These are phyloP conservation scores for Globisporangium spiculum DNA, from an alignment of 352 stramenopile species.

Conservation along the genomic window DNA sequence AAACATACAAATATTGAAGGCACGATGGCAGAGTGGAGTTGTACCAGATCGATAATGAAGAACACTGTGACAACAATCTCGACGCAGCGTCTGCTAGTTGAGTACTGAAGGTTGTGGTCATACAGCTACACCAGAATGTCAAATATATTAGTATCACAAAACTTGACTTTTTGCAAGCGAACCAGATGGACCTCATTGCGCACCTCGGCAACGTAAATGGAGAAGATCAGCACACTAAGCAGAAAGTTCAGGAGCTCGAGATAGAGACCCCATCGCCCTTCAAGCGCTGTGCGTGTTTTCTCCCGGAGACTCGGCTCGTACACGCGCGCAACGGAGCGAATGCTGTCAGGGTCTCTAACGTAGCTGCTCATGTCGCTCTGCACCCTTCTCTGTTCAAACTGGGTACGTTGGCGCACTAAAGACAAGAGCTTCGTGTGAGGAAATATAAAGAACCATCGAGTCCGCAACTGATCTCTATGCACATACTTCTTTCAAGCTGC, in stretches of 20 bases:
- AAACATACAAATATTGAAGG: no score
- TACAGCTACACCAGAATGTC: constrained; percentile 34
- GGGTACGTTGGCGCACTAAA: constrained; percentile 13
- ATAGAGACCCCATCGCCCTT: constrained; percentile 37
- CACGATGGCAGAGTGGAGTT: not conserved
- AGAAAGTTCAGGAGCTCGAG: constrained; percentile 57
- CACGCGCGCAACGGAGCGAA: constrained; percentile 30
- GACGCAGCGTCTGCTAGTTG: constrained; percentile 17
- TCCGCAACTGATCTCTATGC: not conserved
- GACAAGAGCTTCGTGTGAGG: not conserved
- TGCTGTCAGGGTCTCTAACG: constrained; percentile 18
- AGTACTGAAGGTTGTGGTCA: constrained; percentile 20
- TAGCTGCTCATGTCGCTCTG: constrained; percentile 26
- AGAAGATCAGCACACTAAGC: constrained; percentile 61
- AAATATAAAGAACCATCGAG: not conserved
- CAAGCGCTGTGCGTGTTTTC: constrained; percentile 27
- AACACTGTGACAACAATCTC: constrained; percentile 49
- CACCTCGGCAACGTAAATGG: constrained; percentile 59
- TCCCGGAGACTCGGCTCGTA: constrained; percentile 56
- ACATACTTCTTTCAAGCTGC: constrained; percentile 14
- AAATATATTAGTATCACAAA: not conserved
- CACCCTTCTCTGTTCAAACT: constrained; percentile 20
- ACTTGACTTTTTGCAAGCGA: not conserved
- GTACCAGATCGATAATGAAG: constrained; percentile 64
- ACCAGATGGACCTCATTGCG: not conserved